Conservation (phyloP, 305 asterid genomes). For the Ilex paraguariensis region DNA sequence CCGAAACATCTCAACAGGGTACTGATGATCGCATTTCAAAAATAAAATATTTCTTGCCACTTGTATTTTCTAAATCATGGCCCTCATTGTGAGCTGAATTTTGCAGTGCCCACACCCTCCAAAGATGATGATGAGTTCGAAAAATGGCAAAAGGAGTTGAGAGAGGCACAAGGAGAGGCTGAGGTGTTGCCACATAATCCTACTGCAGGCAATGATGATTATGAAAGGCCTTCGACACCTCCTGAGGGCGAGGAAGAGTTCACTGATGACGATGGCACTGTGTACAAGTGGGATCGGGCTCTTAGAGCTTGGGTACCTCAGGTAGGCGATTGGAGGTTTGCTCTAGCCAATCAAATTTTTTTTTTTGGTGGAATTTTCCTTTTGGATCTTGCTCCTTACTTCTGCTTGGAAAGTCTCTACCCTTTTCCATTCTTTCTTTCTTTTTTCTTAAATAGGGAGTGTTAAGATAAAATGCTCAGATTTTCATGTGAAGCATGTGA, state of each 20-base stretch:
- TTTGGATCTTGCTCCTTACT: neutral
- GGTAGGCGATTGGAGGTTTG: slow-evolving; percentile 36
- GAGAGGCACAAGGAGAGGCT: slow-evolving; percentile 62
- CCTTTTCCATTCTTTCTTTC: too few relatives aligned
- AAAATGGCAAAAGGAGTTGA: slow-evolving; percentile 82
- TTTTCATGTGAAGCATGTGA: too few relatives aligned
- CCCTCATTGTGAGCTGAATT: neutral
- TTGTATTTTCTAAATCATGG: neutral
- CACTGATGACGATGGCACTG: slow-evolving; percentile 91
- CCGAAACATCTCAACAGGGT: slow-evolving; percentile 32
- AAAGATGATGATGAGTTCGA: slow-evolving; percentile 81
- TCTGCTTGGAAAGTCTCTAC: neutral
- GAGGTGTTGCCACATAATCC: slow-evolving; percentile 3
- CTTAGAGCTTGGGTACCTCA: slow-evolving; percentile 93
- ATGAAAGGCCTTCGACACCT: slow-evolving; percentile 82
- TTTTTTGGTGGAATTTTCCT: slow-evolving; percentile 13
- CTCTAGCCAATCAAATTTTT: slow-evolving; percentile 3
- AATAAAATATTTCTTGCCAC: slow-evolving; percentile 5
- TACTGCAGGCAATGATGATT: slow-evolving; percentile 30
- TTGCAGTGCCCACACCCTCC: slow-evolving; percentile 38
- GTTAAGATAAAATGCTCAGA: too few relatives aligned
- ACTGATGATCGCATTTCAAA: slow-evolving; percentile 32
- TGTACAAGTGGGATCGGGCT: slow-evolving; percentile 79
- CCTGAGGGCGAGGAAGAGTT: slow-evolving; percentile 97
- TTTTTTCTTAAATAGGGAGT: too few relatives aligned